phyloP scores from a whole-genome alignment of 495 filamentous ascomycete species.

The Podospora comata region DNA sequence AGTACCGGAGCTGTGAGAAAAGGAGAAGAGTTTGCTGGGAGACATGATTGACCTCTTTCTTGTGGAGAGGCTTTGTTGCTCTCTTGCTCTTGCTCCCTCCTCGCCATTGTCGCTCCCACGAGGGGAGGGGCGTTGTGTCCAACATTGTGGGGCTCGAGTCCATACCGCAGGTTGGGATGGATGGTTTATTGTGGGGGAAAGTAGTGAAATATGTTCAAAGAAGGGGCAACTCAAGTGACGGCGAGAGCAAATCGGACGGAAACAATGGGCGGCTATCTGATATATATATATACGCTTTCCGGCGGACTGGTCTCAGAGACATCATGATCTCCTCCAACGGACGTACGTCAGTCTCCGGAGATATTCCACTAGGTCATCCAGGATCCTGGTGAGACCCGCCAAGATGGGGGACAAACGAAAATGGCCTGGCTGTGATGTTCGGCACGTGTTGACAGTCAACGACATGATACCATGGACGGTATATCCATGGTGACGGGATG shows the following conservation, averaged over 20 bases:
- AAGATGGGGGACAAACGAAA: slow-evolving; percentile 9
- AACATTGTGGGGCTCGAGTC: slow-evolving; percentile 11
- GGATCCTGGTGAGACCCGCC: slow-evolving; percentile 19
- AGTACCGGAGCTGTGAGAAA: slow-evolving; percentile 14
- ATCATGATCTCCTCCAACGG: slow-evolving; percentile 7
- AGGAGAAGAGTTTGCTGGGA: slow-evolving; percentile 15
- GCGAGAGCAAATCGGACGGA: not conserved
- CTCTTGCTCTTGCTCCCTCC: not conserved
- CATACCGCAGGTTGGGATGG: not conserved
- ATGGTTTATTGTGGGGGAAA: not conserved
- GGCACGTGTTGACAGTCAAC: slow-evolving; percentile 15
- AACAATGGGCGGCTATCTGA: slow-evolving; percentile 3
- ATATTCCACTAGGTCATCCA: slow-evolving; percentile 16
- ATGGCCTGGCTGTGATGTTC: slow-evolving; percentile 7
- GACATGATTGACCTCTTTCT: not conserved
- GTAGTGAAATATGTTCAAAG: not conserved
- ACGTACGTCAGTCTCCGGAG: slow-evolving; percentile 8
- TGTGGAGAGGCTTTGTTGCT: not conserved
- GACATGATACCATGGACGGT: slow-evolving; percentile 8
- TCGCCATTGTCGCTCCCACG: slow-evolving; percentile 8
- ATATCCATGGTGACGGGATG: slow-evolving; percentile 13
- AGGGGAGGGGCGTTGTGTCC: slow-evolving; percentile 5
- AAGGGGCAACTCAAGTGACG: not conserved
- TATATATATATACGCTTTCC: slow-evolving; percentile 15
- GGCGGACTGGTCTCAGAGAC: not conserved